Conservation (phyloP, 2,329 filamentous ascomycete species). For the Torrubiella hemipterigena region DNA sequence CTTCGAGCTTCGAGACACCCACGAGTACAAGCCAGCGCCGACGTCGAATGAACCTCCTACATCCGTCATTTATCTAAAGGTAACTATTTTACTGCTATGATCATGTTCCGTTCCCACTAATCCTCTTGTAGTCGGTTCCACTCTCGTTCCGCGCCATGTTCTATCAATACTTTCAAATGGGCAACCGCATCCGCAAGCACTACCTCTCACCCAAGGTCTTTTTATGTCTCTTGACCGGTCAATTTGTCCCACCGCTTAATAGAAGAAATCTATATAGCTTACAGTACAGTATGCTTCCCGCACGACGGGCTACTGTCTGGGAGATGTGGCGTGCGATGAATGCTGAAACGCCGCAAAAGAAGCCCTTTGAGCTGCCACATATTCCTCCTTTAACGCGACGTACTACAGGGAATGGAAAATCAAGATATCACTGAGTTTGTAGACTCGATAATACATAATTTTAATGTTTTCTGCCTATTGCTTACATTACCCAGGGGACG, state of each 20-base stretch:
- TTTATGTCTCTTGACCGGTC: constrained; percentile 76
- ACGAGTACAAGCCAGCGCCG: constrained; percentile 30
- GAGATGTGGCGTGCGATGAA: constrained; percentile 76
- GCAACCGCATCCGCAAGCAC: constrained; percentile 82
- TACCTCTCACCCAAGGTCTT: constrained; percentile 85
- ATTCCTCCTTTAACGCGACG: constrained; percentile 19
- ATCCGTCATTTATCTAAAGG: constrained; percentile 79
- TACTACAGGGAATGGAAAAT: constrained; percentile 24
- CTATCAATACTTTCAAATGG: constrained; percentile 92
- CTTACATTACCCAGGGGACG: no score
- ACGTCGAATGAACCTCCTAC: constrained; percentile 44
- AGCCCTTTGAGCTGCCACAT: constrained; percentile 23
- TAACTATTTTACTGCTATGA: constrained; percentile 21
- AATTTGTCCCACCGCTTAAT: constrained; percentile 90
- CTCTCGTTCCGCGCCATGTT: constrained; percentile 91
- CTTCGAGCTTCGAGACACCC: constrained; percentile 77
- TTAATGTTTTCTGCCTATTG: no score
- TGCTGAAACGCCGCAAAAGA: constrained; percentile 31
- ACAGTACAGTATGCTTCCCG: constrained; percentile 96
- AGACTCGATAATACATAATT: no score
- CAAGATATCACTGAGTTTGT: constrained; percentile 36
- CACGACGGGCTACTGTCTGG: constrained; percentile 62
- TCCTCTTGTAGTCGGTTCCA: constrained; percentile 57
- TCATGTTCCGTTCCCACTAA: constrained; percentile 1
- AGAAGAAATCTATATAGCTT: constrained; percentile 89